Evolutionary conservation across 2,329 filamentous ascomycete species (phyloP).

Genomic region (Lachnellula arida): DNA sequence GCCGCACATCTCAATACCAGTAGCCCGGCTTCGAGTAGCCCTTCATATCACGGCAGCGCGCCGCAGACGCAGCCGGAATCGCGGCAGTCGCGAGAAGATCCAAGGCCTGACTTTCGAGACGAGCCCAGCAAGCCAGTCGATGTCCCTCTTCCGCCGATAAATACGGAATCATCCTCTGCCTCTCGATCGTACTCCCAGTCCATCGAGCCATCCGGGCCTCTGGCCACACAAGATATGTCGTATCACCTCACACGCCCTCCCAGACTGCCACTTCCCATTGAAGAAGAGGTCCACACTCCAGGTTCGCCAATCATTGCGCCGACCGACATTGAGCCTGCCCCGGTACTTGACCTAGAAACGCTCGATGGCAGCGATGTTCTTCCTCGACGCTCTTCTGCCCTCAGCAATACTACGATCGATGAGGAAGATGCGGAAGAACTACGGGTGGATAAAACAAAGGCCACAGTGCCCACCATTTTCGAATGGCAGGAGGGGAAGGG

Average conservation of each 20-base stretch:
- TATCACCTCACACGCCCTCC: constrained; percentile 69
- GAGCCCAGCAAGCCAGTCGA: constrained; percentile 54
- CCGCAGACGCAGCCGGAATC: constrained; percentile 18
- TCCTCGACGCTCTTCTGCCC: constrained; percentile 50
- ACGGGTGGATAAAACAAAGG: constrained; percentile 66
- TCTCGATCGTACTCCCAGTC: constrained; percentile 38
- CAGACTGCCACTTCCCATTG: constrained; percentile 85
- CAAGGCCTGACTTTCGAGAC: constrained; percentile 34
- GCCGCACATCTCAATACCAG: constrained; percentile 12
- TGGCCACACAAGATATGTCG: constrained; percentile 43
- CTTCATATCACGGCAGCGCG: constrained; percentile 18
- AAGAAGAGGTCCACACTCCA: constrained; percentile 83
- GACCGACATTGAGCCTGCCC: constrained; percentile 43
- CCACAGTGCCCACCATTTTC: constrained; percentile 76
- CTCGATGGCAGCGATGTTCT: constrained; percentile 46
- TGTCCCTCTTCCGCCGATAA: constrained; percentile 35
- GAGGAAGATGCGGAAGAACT: constrained; percentile 81
- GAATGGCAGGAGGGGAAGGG: constrained; percentile 68
- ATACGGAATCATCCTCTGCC: constrained; percentile 19
- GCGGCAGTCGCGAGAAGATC: constrained; percentile 28
- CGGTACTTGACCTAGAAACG: constrained; percentile 34
- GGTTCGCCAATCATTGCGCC: constrained; percentile 84
- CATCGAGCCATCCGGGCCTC: constrained; percentile 47
- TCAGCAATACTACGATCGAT: constrained; percentile 63
- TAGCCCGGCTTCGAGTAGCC: constrained; percentile 18